Base-by-base conservation (phyloP, 1,139 yeast species). In the Taphrina communis region DNA sequence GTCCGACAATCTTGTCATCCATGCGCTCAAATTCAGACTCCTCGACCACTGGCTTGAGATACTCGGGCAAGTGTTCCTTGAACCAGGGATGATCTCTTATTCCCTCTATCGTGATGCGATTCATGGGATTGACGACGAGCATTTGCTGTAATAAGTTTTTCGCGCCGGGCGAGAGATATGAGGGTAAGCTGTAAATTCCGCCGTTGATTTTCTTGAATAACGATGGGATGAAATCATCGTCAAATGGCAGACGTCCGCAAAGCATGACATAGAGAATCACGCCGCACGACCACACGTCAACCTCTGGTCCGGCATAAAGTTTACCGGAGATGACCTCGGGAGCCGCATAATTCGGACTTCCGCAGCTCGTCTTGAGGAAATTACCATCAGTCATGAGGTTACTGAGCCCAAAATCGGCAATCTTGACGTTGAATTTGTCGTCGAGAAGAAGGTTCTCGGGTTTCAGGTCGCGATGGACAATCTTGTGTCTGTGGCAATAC, bases 391-490 rank as follows among this genome's bases (percentile, higher is more conserved):
- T 88, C 78, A 95, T 98, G 65, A 94, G 81, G 2, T 99, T 99
- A 19, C 99, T 99, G 98, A 94, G 94, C 51, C 99, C 99, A 78
- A 94, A 94, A 79, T 94, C 99, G 19, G 99, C 99, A 74, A 94
- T 93, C 78, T 95, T 95, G 78, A 94, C 93, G 78, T 91, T 92
- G 73, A 88, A 86, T 77, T 91, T 85, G 77, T 89, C 88, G 80
- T 95, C 99, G 62, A 94, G 82, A 63, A 94, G 81, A 73, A 94
- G 82, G 79, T 94, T 94, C 77, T 94, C 99, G 0, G 99, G 99
- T 78, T 94, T 94, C 76, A 94, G 83, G 78, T 94, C 99, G 72
- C 99, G 86, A 78, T 94, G 99, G 56, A 95, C 99, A 81, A 94
- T 94, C 80, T 94, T 94, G 79, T 94, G 98, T 72, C 97, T 85